phyloP scores from a whole-genome alignment of 148 eudicot genomes.

The Diospyros kaki region DNA sequence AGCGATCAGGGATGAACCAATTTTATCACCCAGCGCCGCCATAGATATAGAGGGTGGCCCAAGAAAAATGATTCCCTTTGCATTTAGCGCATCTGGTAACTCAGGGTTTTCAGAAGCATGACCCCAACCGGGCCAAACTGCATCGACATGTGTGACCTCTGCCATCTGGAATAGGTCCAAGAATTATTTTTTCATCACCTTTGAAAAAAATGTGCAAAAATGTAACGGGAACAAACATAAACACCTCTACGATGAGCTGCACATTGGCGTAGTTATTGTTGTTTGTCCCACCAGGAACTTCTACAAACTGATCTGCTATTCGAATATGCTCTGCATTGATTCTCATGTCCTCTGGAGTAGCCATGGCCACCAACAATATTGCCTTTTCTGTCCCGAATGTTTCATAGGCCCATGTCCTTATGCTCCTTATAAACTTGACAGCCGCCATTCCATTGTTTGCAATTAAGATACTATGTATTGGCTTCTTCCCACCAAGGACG shows the following conservation, averaged over 20 bases:
- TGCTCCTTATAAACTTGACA: slow-evolving; percentile 90
- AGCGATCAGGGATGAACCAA: slow-evolving; percentile 96
- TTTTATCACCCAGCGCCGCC: slow-evolving; percentile 99
- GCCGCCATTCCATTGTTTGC: slow-evolving; percentile 99
- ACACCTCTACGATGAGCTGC: slow-evolving; percentile 96
- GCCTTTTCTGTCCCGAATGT: slow-evolving; percentile 98
- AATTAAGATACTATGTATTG: slow-evolving; percentile 88
- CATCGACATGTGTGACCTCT: slow-evolving; percentile 92
- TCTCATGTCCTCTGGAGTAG: slow-evolving; percentile 99
- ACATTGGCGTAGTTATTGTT: slow-evolving; percentile 98
- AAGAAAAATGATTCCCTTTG: slow-evolving; percentile 83
- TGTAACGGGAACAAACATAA: neutral
- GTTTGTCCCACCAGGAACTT: slow-evolving; percentile 99
- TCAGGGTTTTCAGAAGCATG: slow-evolving; percentile 99
- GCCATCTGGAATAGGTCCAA: slow-evolving; percentile 55
- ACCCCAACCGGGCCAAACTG: slow-evolving; percentile 99
- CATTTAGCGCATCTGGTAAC: slow-evolving; percentile 83
- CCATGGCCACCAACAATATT: slow-evolving; percentile 95
- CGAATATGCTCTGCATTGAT: slow-evolving; percentile 97
- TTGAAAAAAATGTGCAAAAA: neutral
- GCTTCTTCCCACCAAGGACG: slow-evolving; percentile 77
- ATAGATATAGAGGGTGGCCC: slow-evolving; percentile 93
- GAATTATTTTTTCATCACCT: slow-evolving; percentile 3
- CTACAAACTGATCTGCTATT: slow-evolving; percentile 97
- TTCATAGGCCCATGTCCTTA: slow-evolving; percentile 93